Base-by-base conservation (phyloP, 805 yeast species). In the Lipomyces spencermartinsiae region DNA sequence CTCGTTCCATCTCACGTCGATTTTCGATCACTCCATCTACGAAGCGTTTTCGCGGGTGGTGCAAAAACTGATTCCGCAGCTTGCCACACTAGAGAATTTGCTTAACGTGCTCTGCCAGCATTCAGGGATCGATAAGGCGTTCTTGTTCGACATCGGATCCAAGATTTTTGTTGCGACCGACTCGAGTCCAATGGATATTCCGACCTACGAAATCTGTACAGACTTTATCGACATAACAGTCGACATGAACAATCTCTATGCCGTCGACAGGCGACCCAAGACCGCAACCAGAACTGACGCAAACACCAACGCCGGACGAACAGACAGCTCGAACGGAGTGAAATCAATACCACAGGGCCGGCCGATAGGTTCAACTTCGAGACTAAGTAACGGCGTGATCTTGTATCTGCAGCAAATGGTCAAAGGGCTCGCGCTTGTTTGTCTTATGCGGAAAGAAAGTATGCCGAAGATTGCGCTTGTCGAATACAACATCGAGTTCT, bases 121-220 rank as follows among this genome's bases (percentile, higher is more conserved):
- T 76, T 89, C 93, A 14, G 90, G 91, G 33, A 90, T 95, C 69
- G 99, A 95, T 73, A 95, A 95, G 80, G 94, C 95, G 22, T 95
- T 93, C 74, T 78, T 95, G 66, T 94, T 95, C 75, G 99, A 95
- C 76, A 87, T 94, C 33, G 91, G 91, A 75, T 90, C 97, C 19
- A 95, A 95, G 77, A 91, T 95, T 25, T 95, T 94, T 76, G 93
- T 94, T 60, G 97, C 98, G 4, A 94, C 98, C 0, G 99, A 95
- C 78, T 91, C 97, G 0, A 88, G 93, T 1, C 98, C 98, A 0
- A 97, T 94, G 53, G 98, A 94, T 79, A 90, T 92, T 54, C 97
- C 93, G 76, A 91, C 96, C 0, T 95, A 95, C 77, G 98, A 95
- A 77, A 97, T 94, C 1, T 95, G 98, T 78, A 96, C 98, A 0